A percentile compares a stretch with the other conserved stretches of the same genome.
These are phyloP conservation scores for Linum tenue DNA, from an alignment of 345 rosid genomes.

Conservation along the genomic window DNA sequence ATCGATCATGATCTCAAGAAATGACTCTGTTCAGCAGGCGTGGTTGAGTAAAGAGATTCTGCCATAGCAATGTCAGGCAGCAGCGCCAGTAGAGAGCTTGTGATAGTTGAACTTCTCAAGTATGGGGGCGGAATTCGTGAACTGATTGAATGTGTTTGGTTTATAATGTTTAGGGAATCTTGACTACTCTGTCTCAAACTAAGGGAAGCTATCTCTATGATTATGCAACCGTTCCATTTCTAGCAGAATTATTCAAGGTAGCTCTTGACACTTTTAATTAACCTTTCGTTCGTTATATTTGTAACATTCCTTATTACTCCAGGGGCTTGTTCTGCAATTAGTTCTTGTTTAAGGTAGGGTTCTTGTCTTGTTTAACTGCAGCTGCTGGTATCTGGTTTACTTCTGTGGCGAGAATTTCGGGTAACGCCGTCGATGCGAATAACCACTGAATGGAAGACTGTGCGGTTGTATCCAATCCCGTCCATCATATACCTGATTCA, in stretches of 20 bases:
- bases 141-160: not conserved
- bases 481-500: conserved; percentile 80
- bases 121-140: not conserved
- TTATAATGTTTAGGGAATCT: conserved; percentile 51
- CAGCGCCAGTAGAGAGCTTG: not conserved
- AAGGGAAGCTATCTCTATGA: conserved; percentile 78
- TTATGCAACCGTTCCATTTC: conserved; percentile 91
- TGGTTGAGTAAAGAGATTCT: not conserved
- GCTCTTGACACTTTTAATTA: not conserved
- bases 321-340: not conserved
- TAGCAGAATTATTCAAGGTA: conserved; percentile 91
- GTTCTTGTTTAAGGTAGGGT: not conserved
- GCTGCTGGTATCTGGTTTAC: conserved; percentile 72
- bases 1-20: not conserved
- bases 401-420: conserved; percentile 63
- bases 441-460: conserved; percentile 81
- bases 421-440: conserved; percentile 45
- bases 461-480: conserved; percentile 75
- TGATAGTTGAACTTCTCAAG: not conserved
- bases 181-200: conserved; percentile 86
- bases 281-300: not conserved
- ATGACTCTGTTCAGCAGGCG: not conserved
- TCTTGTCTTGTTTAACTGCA: conserved; percentile 12
- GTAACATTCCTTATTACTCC: not conserved
- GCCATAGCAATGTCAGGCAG: not conserved